phyloP scores from a whole-genome alignment of 2,329 filamentous ascomycete species.

The Shiraia sp. region DNA sequence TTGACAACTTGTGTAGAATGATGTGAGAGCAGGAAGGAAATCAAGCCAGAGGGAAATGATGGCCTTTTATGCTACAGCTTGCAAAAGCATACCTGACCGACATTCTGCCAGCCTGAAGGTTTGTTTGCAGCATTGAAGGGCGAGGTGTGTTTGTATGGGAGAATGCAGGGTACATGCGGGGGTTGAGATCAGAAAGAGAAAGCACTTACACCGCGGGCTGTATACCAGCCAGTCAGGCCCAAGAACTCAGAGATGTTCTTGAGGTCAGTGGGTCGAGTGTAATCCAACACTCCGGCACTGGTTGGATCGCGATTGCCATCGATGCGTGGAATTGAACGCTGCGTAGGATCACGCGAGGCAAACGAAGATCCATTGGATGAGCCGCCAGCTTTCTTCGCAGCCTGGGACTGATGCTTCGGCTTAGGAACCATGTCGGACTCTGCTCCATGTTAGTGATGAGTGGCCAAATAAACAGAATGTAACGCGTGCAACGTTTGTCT shows the following conservation, averaged over 20 bases:
- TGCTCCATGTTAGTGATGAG: slow-evolving; percentile 23
- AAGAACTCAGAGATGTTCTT: slow-evolving; percentile 45
- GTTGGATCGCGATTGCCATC: slow-evolving; percentile 43
- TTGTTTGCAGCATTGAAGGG: slow-evolving; percentile 6
- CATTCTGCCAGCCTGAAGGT: background rate
- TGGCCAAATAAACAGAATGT: slow-evolving; percentile 1
- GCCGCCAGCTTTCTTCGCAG: slow-evolving; percentile 29
- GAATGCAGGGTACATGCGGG: slow-evolving; percentile 6
- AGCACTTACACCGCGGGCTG: slow-evolving; percentile 44
- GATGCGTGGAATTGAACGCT: slow-evolving; percentile 33
- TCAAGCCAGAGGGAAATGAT: background rate
- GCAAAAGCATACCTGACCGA: slow-evolving; percentile 3
- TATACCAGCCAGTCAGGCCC: slow-evolving; percentile 39
- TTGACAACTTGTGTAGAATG: slow-evolving; percentile 5
- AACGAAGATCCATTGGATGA: slow-evolving; percentile 32
- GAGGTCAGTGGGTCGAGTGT: slow-evolving; percentile 30
- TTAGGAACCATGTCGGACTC: slow-evolving; percentile 43
- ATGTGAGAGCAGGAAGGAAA: background rate
- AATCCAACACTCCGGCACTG: slow-evolving; percentile 18
- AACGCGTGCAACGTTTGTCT: slow-evolving; percentile 2
- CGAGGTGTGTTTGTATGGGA: slow-evolving; percentile 5
- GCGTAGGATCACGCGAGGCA: slow-evolving; percentile 27
- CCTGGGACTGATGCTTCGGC: slow-evolving; percentile 37
- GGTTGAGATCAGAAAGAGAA: slow-evolving; percentile 10
- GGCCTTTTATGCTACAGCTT: slow-evolving; percentile 4